A percentile compares a stretch with the other conserved stretches of the same genome.
These are phyloP conservation scores for Fraxinus cuspidata DNA, from an alignment of 257 asterid species.

Conservation along the genomic window DNA sequence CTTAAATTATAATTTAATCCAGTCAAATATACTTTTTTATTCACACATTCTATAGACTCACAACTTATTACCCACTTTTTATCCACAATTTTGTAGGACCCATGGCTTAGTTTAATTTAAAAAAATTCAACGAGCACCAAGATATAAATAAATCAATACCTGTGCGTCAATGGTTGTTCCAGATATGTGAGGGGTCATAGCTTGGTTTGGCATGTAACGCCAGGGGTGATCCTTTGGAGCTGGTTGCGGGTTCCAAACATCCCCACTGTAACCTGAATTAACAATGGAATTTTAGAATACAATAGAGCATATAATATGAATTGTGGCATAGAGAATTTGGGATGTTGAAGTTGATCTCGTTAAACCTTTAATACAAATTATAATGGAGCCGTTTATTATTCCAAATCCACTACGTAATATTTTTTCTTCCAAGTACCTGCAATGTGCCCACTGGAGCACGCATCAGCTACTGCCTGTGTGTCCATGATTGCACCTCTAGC, in stretches of 20 bases:
- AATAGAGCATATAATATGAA: background rate
- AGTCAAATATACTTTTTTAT: no score
- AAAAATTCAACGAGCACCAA: background rate
- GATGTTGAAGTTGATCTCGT: background rate
- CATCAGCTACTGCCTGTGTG: conserved; percentile 96
- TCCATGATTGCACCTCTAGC: conserved; percentile 99
- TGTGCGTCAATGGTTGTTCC: conserved; percentile 98
- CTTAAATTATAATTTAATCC: no score
- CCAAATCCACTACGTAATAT: background rate
- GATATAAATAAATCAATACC: conserved; percentile 37
- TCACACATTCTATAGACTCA: no score
- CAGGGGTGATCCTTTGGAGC: conserved; percentile 99
- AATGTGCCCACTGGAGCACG: conserved; percentile 89
- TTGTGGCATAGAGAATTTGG: background rate
- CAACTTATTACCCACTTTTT: no score
- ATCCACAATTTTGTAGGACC: no score
- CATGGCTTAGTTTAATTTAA: no score
- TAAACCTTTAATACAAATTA: background rate
- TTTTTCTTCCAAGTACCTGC: conserved; percentile 54
- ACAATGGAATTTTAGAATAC: background rate
- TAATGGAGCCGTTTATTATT: background rate
- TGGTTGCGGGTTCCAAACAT: conserved; percentile 98
- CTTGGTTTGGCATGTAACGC: conserved; percentile 99
- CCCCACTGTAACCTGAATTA: conserved; percentile 86
- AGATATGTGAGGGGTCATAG: conserved; percentile 98